Evolutionary conservation across 1,284 basidiomycete genomes (phyloP), one percentile per base, ranked within the genome.

Genomic region (Psilocybe mexicana): DNA sequence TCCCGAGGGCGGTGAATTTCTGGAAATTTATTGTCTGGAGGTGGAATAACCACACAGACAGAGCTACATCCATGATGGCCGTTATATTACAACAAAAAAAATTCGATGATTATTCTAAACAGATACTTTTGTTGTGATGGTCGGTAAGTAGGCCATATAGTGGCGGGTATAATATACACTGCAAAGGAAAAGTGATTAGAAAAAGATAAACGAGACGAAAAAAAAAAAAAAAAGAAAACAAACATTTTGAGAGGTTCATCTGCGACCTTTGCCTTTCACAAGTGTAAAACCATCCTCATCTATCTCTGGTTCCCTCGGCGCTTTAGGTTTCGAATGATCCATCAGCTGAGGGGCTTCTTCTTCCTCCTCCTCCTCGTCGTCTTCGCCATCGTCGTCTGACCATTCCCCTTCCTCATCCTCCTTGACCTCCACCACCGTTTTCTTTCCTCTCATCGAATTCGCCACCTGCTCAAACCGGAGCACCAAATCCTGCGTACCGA

Each of bases 401-500:
- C 46, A 48, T 23, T 42, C 46, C n/a, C 42, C 53, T 28, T 48
- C 52, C n/a, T 46, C 52, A 10, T 35, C 36, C 28, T 40, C 53
- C 35, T 47, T 38, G 18, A 36, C 44, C 35, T 54, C 28, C 6
- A 54, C 44, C 10, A 40, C 38, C 53, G 44, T 33, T 28, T 54
- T 54, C 33, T 54, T 48, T 2, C 53, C 46, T 33, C 48, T 82
- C 51, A 86, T 61, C 56, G 74, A 81, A 35, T 85, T 83, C n/a
- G 88, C 89, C 53, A 83, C 71, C 56, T 74, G 76, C 68, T 91
- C 89, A 52, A 86, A 84, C 60, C 75, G 79, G 12, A 67, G 64
- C 24, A 92, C 76, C 47, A 79, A 65, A 45, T 74, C 76, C 43
- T 72, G 74, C 55, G 73, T 73, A 28, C 79, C 83, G 6, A 61